Conservation (phyloP, 805 yeast species). For the Spathaspora arborariae region DNA sequence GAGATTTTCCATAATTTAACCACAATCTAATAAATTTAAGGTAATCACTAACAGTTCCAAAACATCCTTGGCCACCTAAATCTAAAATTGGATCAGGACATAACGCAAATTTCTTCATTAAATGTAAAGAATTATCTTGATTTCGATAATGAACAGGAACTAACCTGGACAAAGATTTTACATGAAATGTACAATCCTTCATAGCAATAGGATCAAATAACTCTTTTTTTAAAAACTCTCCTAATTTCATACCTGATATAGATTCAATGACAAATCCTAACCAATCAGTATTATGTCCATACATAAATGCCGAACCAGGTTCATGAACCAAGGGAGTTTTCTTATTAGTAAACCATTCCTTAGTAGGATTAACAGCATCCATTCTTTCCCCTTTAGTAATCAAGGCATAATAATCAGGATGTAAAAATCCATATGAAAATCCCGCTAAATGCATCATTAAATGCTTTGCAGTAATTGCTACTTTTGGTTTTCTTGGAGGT, state of each 20-base stretch:
- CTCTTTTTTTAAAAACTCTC: constrained; percentile 25
- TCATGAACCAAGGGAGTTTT: constrained; percentile 28
- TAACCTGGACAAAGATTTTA: constrained; percentile 11
- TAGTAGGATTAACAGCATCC: constrained; percentile 19
- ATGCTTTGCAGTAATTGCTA: constrained; percentile 24
- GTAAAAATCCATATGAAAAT: constrained; percentile 31
- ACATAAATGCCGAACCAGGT: constrained; percentile 36
- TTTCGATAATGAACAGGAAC: constrained; percentile 16
- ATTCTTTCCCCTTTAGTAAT: constrained; percentile 15
- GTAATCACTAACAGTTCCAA: constrained; percentile 34
- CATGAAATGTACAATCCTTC: constrained; percentile 23
- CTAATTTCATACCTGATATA: constrained; percentile 28
- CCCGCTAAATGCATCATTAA: constrained; percentile 32
- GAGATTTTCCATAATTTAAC: constrained; percentile 37
- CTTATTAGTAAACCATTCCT: constrained; percentile 20
- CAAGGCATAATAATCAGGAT: constrained; percentile 25
- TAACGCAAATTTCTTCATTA: constrained; percentile 13
- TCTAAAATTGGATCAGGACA: constrained; percentile 24
- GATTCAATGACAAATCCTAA: constrained; percentile 34
- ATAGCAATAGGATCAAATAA: constrained; percentile 35
- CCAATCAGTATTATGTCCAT: constrained; percentile 39
- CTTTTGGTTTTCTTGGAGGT: constrained; percentile 21
- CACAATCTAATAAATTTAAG: constrained; percentile 36
- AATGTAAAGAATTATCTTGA: constrained; percentile 11
- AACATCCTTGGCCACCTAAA: constrained; percentile 44